phyloP scores from a whole-genome alignment of 208 protist genomes.

The Acanthamoeba culbertsoni region DNA sequence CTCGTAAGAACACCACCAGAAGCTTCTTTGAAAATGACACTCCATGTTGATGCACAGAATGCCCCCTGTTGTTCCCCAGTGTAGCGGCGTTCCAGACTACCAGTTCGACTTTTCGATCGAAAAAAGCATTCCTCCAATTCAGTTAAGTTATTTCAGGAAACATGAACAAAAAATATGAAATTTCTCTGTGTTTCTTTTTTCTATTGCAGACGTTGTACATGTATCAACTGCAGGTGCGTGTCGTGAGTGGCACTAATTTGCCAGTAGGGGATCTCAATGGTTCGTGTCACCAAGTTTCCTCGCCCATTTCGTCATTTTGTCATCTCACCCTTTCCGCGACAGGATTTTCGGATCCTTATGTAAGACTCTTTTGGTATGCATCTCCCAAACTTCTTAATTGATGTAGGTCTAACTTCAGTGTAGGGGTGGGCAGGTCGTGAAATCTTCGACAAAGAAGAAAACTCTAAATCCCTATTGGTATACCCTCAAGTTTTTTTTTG shows the following conservation, averaged over 20 bases:
- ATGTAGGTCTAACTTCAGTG: not conserved
- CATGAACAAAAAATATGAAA: too few relatives aligned
- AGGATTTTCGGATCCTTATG: slow-evolving; percentile 28
- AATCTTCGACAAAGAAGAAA: slow-evolving; percentile 42
- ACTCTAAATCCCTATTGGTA: slow-evolving; percentile 46
- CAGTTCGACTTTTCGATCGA: too few relatives aligned
- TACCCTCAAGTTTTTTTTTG: not conserved
- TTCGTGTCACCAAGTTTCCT: too few relatives aligned
- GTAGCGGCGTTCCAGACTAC: too few relatives aligned
- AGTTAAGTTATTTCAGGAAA: too few relatives aligned
- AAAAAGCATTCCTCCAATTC: not conserved
- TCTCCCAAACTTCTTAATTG: not conserved
- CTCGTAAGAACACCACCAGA: too few relatives aligned
- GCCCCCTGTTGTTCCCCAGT: too few relatives aligned
- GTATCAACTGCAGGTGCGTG: slow-evolving; percentile 17
- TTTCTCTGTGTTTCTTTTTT: too few relatives aligned
- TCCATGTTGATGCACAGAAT: too few relatives aligned
- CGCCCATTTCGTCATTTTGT: too few relatives aligned
- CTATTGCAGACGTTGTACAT: not conserved
- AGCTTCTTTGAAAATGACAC: too few relatives aligned
- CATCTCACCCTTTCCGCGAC: not conserved
- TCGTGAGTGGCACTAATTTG: slow-evolving; percentile 26
- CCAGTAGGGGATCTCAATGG: slow-evolving; percentile 8
- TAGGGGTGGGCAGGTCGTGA: not conserved
- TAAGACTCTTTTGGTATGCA: not conserved